phyloP scores from a whole-genome alignment of 2,329 filamentous ascomycete species.

The Didymella sp. region DNA sequence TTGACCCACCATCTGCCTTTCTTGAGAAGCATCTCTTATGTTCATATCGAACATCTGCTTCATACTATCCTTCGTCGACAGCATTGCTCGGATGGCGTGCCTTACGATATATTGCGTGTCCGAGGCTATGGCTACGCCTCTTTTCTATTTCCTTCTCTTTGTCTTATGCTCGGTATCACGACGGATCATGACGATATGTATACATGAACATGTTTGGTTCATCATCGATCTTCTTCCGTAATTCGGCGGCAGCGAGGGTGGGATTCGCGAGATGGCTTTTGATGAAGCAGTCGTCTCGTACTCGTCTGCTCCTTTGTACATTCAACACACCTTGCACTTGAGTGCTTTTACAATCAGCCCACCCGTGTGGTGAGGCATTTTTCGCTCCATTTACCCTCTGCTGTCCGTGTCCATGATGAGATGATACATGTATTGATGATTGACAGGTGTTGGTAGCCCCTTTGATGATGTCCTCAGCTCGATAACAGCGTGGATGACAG shows the following conservation, averaged over 20 bases:
- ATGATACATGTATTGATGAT: conserved; percentile 35
- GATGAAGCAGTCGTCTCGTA: conserved; percentile 13
- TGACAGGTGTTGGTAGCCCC: conserved; percentile 25
- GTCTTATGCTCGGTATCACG: conserved; percentile 28
- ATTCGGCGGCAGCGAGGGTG: conserved; percentile 23
- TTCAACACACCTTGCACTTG: conserved; percentile 32
- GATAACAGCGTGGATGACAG: conserved; percentile 31
- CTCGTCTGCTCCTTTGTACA: conserved; percentile 36
- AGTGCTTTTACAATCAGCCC: conserved; percentile 28
- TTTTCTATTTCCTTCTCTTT: conserved; percentile 21
- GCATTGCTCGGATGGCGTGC: conserved; percentile 24
- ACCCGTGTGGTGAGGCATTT: conserved; percentile 23
- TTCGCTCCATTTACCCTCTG: conserved; percentile 28
- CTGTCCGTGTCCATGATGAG: conserved; percentile 35
- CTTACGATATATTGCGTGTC: conserved; percentile 25
- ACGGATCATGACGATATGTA: conserved; percentile 38
- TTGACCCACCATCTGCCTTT: conserved; percentile 28
- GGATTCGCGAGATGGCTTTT: conserved; percentile 11
- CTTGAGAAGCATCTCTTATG: conserved; percentile 45
- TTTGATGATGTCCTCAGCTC: conserved; percentile 31
- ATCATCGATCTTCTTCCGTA: conserved; percentile 35
- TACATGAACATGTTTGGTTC: conserved; percentile 28
- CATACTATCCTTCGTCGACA: conserved; percentile 22
- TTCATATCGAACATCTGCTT: conserved; percentile 33
- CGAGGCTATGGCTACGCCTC: conserved; percentile 14